Conservation (phyloP, 2,329 filamentous ascomycete genomes). For the Pyricularia pennisetigena region DNA sequence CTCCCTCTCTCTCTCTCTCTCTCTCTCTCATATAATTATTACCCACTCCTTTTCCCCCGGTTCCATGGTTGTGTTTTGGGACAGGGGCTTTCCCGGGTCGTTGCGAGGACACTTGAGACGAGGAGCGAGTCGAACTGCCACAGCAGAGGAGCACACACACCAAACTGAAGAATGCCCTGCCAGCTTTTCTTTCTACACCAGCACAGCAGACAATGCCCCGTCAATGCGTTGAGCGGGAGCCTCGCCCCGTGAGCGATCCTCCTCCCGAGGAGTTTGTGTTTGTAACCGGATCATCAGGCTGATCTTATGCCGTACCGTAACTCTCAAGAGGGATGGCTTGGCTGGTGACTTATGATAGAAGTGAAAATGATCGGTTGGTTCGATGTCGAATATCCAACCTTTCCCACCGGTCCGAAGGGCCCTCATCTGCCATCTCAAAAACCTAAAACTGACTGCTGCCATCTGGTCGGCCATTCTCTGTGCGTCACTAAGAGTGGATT, state of each 20-base stretch:
- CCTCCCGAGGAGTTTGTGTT: constrained; percentile 22
- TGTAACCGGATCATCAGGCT: constrained; percentile 37
- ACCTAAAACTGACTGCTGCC: constrained; percentile 10
- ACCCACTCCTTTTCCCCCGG: not conserved
- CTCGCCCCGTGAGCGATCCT: not conserved
- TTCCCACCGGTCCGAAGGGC: not conserved
- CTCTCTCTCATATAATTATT: not conserved
- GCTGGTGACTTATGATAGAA: not conserved
- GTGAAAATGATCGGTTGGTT: not conserved
- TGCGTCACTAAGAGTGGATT: constrained; percentile 14
- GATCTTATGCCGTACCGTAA: constrained; percentile 31
- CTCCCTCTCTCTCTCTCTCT: not conserved
- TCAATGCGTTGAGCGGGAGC: not conserved
- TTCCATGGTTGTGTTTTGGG: constrained; percentile 17
- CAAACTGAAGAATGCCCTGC: constrained; percentile 10
- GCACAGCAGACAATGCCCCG: not conserved
- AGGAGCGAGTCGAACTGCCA: constrained; percentile 24
- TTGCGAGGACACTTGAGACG: constrained; percentile 31
- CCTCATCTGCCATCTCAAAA: constrained; percentile 15
- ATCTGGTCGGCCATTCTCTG: constrained; percentile 10
- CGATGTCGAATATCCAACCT: not conserved
- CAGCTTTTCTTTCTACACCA: not conserved
- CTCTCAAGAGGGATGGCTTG: not conserved
- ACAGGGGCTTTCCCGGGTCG: constrained; percentile 18
- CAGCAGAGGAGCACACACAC: not conserved